Percentiles rank a stretch among this genome's conserved stretches.
phyloP scores from a whole-genome alignment of 129 eudicot genomes.

The Flaveria ramosissima region DNA sequence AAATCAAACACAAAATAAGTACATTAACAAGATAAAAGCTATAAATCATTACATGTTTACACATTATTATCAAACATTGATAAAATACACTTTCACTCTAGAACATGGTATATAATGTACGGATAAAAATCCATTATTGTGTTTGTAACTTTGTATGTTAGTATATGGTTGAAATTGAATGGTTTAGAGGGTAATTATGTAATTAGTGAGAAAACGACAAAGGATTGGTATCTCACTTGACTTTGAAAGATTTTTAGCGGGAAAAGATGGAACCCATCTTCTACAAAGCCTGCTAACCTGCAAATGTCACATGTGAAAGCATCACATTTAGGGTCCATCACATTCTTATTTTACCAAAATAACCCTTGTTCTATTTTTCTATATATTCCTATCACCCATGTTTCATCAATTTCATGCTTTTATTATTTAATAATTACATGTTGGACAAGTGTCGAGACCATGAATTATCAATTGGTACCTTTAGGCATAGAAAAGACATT shows the following conservation, averaged over 20 bases:
- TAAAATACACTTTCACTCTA: background rate
- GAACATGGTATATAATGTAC: background rate
- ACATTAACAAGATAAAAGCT: background rate
- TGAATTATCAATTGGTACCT: background rate
- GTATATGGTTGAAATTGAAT: background rate
- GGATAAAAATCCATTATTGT: background rate
- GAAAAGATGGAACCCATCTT: conserved; percentile 44
- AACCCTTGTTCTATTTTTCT: conserved; percentile 26
- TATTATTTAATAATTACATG: background rate
- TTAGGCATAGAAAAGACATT: background rate
- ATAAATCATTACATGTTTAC: background rate
- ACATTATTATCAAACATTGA: background rate
- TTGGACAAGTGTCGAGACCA: conserved; percentile 6
- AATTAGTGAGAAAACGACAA: conserved; percentile 39
- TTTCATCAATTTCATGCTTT: conserved; percentile 6
- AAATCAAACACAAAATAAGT: background rate
- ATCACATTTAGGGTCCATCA: conserved; percentile 26
- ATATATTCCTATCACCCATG: conserved; percentile 19
- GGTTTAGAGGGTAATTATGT: conserved; percentile 11
- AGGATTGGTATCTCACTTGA: conserved; percentile 42
- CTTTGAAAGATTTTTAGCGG: conserved; percentile 54
- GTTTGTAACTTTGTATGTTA: background rate
- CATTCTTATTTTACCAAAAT: conserved; percentile 20
- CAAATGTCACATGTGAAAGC: conserved; percentile 58
- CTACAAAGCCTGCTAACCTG: conserved; percentile 58